Base-by-base conservation (phyloP, 1,284 basidiomycete species). In the Cryptococcus sp. region DNA sequence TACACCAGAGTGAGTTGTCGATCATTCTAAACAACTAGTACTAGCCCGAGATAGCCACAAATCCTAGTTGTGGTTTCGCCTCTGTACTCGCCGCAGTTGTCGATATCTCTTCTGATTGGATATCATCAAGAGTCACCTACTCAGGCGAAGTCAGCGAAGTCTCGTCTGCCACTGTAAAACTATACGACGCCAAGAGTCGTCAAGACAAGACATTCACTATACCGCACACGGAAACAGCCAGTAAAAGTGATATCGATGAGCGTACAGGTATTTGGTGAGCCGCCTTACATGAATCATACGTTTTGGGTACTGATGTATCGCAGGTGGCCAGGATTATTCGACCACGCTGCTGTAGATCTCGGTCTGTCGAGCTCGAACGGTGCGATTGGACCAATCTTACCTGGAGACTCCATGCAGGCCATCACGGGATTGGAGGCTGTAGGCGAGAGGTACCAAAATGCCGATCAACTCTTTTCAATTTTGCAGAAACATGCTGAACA, bases 291-390 rank as follows among this genome's bases (percentile, higher is more conserved):
- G 41, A 54, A 34, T 42, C 49, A 30, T 46, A 46, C 4, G 53
- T 13, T 7, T n/a, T 54, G 13, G 31, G 33, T 14, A 23, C 35
- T 13, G 53, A 47, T 7, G 4, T 54, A 11, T 5, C 7, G 23
- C n/a, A 52, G 50, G 50, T 54, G 53, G 53, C 53, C 53, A 4
- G 53, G 53, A 36, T 14, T 35, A 15, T 54, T 43, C 41, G 41
- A 54, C 35, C 47, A 54, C 32, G 53, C 53, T 4, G 53, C 30
- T 7, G 33, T 54, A 6, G 31, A 41, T 14, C 37, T 43, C 11
- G 53, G 53, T 7, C 6, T 54, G n/a, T 5, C 7, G 23, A 49
- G 33, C 23, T 4, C 8, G 13, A 43, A 54, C 32, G 53, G 53
- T 13, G 37, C 41, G 6, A 14, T 54, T 6, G 53, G 53, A 4